phyloP scores from a whole-genome alignment of 371 early-diverging fungal species.

The Globomyces sp. region DNA sequence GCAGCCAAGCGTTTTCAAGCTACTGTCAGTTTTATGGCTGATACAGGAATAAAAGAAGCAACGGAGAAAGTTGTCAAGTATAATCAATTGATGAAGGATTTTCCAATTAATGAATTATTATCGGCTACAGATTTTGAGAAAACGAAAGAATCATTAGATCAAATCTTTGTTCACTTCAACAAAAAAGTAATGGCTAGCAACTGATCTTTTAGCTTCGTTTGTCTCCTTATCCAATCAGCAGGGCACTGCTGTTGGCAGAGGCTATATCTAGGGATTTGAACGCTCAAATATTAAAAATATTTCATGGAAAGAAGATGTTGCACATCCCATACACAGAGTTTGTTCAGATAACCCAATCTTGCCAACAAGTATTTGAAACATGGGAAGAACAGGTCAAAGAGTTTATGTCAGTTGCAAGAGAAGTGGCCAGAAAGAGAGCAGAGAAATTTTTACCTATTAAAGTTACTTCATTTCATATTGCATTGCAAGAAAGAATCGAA shows the following conservation, averaged over 20 bases:
- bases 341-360: slow-evolving; percentile 76
- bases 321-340: slow-evolving; percentile 82
- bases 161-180: slow-evolving; percentile 92
- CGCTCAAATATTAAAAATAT: slow-evolving; percentile 84
- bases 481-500: slow-evolving; percentile 88
- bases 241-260: slow-evolving; percentile 90
- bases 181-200: slow-evolving; percentile 78
- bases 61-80: slow-evolving; percentile 90
- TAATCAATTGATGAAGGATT: slow-evolving; percentile 97
- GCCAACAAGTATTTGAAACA: slow-evolving; percentile 82
- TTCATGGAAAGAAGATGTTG: slow-evolving; percentile 90
- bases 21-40: slow-evolving; percentile 95
- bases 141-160: slow-evolving; percentile 71
- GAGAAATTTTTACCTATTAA: slow-evolving; percentile 96
- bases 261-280: slow-evolving; percentile 93
- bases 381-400: slow-evolving; percentile 97
- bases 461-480: slow-evolving; percentile 85
- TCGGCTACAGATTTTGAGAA: slow-evolving; percentile 90
- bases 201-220: slow-evolving; percentile 30
- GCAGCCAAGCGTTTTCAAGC: slow-evolving; percentile 98
- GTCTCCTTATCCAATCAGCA: slow-evolving; percentile 93
- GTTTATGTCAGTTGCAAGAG: slow-evolving; percentile 92
- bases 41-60: slow-evolving; percentile 95
- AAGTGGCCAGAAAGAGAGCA: slow-evolving; percentile 82
- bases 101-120: slow-evolving; percentile 93